Evolutionary conservation across 441 rosid genomes (phyloP).

Genomic region (Adansonia gregorii): DNA sequence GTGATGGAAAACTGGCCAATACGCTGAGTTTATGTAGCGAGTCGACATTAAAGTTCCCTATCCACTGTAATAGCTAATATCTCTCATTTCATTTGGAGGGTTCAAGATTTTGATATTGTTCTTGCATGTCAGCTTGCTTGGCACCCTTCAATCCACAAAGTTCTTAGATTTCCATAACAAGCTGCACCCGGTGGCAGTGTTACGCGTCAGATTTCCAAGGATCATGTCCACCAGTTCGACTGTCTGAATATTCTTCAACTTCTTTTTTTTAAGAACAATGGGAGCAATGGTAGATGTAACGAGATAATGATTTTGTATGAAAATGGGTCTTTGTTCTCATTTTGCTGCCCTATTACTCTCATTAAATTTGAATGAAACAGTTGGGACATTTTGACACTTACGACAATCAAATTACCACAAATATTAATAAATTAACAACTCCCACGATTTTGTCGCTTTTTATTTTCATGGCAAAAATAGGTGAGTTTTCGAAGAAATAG

Average conservation of each 20-base stretch:
- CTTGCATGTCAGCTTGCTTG: constrained; percentile 24
- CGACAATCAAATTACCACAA: too few relatives aligned
- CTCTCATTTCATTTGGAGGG: constrained; percentile 40
- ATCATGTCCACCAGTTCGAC: background rate
- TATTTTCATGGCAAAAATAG: too few relatives aligned
- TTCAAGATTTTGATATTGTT: constrained; percentile 33
- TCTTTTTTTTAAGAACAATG: too few relatives aligned
- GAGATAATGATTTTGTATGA: background rate
- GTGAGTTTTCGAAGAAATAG: too few relatives aligned
- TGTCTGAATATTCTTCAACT: background rate
- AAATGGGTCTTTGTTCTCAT: background rate
- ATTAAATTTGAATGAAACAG: background rate
- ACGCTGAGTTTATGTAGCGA: constrained; percentile 18
- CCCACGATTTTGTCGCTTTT: too few relatives aligned
- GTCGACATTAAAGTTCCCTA: constrained; percentile 22
- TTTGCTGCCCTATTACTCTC: background rate
- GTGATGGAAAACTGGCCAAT: background rate
- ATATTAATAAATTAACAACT: too few relatives aligned
- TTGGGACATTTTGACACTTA: too few relatives aligned
- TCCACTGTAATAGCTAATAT: constrained; percentile 29
- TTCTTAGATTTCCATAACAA: constrained; percentile 25
- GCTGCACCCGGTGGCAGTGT: background rate
- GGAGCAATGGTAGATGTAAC: background rate
- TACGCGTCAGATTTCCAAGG: constrained; percentile 24
- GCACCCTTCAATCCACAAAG: constrained; percentile 26